Evolutionary conservation across 192 early-diverging fungal genomes (phyloP).

Genomic region (Physocladia obscura): DNA sequence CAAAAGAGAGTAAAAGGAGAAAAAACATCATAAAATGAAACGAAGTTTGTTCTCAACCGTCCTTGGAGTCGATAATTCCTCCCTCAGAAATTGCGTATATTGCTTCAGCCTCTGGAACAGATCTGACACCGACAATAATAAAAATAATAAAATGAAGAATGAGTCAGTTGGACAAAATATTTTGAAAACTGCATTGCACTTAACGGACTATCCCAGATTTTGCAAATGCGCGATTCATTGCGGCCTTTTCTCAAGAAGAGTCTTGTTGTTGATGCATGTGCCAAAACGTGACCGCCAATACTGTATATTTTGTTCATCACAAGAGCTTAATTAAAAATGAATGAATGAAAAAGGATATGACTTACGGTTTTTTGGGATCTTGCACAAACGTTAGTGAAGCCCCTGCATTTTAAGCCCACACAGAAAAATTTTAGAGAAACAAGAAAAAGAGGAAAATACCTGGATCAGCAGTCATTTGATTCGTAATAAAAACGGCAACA

Average conservation of each 20-base stretch:
- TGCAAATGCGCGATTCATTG: conserved; percentile 75
- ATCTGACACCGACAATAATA: too few relatives aligned
- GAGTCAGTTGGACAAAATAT: conserved; percentile 5
- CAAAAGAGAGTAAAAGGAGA: neutral
- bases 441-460: neutral
- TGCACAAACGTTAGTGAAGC: conserved; percentile 73
- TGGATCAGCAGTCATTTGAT: conserved; percentile 62
- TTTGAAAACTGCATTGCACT: neutral
- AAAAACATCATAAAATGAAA: neutral
- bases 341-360: too few relatives aligned
- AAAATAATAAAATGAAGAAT: conserved; percentile 7
- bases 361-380: conserved; percentile 80
- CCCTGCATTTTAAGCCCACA: conserved; percentile 14
- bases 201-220: conserved; percentile 83
- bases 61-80: conserved; percentile 70
- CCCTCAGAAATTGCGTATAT: conserved; percentile 73
- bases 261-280: conserved; percentile 72
- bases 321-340: conserved; percentile 7
- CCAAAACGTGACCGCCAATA: conserved; percentile 66
- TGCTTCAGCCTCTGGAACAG: conserved; percentile 32
- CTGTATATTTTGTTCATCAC: neutral
- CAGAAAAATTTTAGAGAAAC: neutral
- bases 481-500: conserved; percentile 80
- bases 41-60: conserved; percentile 16
- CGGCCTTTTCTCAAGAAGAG: conserved; percentile 79